Evolutionary conservation across 139 green algal species (phyloP), one percentile per base, ranked within the genome.

Genomic region (Diplosphaera chodatii): DNA sequence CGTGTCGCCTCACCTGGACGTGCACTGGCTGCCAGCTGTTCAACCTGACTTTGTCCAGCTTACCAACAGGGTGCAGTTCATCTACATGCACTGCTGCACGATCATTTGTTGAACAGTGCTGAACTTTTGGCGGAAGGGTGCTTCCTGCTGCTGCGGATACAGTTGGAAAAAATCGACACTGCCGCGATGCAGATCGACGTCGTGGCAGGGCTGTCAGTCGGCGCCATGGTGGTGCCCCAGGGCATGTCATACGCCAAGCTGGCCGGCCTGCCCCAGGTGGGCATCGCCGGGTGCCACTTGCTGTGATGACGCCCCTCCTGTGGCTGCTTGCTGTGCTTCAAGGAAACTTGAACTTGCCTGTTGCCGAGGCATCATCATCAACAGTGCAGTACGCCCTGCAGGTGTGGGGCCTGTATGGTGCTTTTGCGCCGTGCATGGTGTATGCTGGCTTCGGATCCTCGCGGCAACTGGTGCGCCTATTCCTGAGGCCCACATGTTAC

Each of bases 341-440:
- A n/a, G n/a, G n/a, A n/a, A n/a, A n/a, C n/a, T n/a, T n/a, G n/a
- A n/a, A n/a, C n/a, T n/a, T n/a, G n/a, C n/a, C n/a, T n/a, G n/a
- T n/a, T n/a, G n/a, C n/a, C n/a, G n/a, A n/a, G n/a, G n/a, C n/a
- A n/a, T n/a, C n/a, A n/a, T n/a, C n/a, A n/a, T n/a, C n/a, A n/a
- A n/a, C n/a, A 48, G 37, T 48, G 37, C 8, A 10, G 6, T 48
- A 6, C 64, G 73, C 93, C 66, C 89, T 87, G 0, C 64, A 81
- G 1, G 83, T 87, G 28, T 96, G 90, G 69, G 92, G 92, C n/a
- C 86, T 97, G 55, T 97, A 97, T 74, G 86, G 87, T 20, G 87
- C 87, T 3, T 96, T 95, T 78, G 73, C 94, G 18, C 92, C 92
- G 6, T 77, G 85, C 32, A 33, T 95, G 2, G 81, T 87, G 18